Percentiles rank a stretch among this genome's conserved stretches.
Conservation (phyloP, 345 rosid genomes). For the Bretschneidera sinensis region DNA sequence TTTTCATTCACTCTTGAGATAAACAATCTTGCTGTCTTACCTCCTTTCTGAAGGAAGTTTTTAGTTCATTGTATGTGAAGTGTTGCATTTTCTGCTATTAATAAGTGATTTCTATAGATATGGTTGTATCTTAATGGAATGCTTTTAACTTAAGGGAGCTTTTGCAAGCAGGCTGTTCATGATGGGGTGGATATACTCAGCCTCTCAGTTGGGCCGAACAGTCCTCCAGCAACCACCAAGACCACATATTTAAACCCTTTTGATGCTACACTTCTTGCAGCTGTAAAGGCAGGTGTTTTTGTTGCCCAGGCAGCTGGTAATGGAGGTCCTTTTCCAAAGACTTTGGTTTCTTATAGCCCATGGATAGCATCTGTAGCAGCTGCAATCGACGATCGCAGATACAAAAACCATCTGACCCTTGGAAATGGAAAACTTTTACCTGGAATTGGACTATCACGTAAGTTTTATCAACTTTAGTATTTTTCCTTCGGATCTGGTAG, state of each 20-base stretch:
- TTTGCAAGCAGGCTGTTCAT: constrained; percentile 79
- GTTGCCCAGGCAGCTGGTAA: constrained; percentile 99
- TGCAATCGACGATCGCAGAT: constrained; percentile 93
- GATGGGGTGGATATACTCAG: constrained; percentile 98
- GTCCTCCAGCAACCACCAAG: constrained; percentile 86
- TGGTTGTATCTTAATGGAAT: constrained; percentile 2
- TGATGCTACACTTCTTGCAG: constrained; percentile 92
- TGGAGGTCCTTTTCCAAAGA: constrained; percentile 97
- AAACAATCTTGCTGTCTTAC: not conserved
- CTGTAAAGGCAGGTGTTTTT: constrained; percentile 96
- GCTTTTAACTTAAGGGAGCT: constrained; percentile 14
- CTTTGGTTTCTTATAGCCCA: constrained; percentile 92
- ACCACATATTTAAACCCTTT: constrained; percentile 91
- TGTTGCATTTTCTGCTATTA: not conserved
- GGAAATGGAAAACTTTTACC: constrained; percentile 85
- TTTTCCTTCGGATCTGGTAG: constrained; percentile 7
- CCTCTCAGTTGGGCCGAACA: constrained; percentile 93
- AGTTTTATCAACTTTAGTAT: constrained; percentile 23
- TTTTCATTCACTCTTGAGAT: not conserved
- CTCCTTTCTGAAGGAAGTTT: not conserved
- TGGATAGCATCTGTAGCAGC: constrained; percentile 98
- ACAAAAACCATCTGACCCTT: constrained; percentile 78
- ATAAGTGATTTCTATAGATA: not conserved
- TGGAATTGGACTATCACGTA: constrained; percentile 90
- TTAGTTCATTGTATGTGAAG: not conserved